Base-by-base conservation (phyloP, 139 green algal species). In the Picochlorum costavermella region DNA sequence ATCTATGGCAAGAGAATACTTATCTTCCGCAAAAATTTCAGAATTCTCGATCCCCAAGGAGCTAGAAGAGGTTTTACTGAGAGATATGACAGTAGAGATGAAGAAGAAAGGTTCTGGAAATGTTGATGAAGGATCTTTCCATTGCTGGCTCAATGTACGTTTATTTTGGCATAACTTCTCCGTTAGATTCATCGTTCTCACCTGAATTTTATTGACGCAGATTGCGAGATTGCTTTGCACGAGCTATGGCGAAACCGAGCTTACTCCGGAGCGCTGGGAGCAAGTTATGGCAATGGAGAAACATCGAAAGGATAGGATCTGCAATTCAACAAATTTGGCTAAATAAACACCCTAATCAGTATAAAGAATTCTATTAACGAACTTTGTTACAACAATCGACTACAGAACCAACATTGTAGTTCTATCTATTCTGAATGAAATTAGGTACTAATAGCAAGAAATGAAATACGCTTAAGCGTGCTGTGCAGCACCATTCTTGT, bases 111-210 rank as follows among this genome's bases (percentile, higher is more conserved):
- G 71, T 46, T 37, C 43, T 3, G 36, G 40, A 6, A 23, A 73
- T 3, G 56, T 25, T 33, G 43, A 58, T 40, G 31, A 57, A 13
- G 50, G 14, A 13, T 63, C 60, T 48, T 69, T 82, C 43, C 75
- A 82, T 59, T 53, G 31, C 16, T 79, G 71, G 71, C 61, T 82
- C 60, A 82, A 69, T 33, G 57, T 80, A 48, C 46, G 46, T 53
- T 20, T 53, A 20, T 53, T 28, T 53, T 53, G 46, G n/a, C 29
- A 64, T 64, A 37, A 29, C 14, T 3, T 63, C 6, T 37, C 6
- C 6, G 57, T 20, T 37, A 40, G 10, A 17, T 49, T 49, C 12
- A 49, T 49, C 20, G 20, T 23, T 23, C 20, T 23, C 20, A 23
- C 33, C 3, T 12, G 33, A 11, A 40, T 40, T 53, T 53, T 53